Conservation (phyloP, 306 rosid genomes). For the Sechiopsis laciniata region DNA sequence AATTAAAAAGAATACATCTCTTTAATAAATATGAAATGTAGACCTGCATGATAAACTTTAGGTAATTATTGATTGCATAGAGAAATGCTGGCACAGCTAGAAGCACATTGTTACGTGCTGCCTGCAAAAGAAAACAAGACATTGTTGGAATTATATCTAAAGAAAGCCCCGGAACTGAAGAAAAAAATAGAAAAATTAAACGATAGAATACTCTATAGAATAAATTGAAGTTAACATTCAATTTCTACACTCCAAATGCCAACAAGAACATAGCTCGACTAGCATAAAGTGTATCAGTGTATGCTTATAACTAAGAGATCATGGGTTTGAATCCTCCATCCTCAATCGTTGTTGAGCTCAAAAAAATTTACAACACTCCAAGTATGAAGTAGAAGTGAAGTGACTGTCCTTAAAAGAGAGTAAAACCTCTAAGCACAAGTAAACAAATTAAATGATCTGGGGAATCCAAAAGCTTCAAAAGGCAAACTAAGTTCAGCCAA, state of each 20-base stretch:
- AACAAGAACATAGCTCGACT: no score
- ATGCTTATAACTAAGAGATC: no score
- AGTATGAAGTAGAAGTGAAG: neutral
- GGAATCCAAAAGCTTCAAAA: slow-evolving; percentile 10
- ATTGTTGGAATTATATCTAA: slow-evolving; percentile 11
- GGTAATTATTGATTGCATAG: slow-evolving; percentile 92
- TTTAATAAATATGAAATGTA: neutral
- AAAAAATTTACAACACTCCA: neutral
- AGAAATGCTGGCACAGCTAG: slow-evolving; percentile 96
- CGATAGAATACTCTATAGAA: neutral
- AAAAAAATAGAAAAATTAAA: neutral
- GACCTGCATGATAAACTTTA: slow-evolving; percentile 99
- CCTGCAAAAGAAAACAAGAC: slow-evolving; percentile 45
- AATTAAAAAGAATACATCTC: neutral
- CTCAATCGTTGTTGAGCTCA: no score
- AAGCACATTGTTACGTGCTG: slow-evolving; percentile 92
- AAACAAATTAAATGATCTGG: neutral
- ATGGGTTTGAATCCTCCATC: no score
- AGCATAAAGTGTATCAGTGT: no score
- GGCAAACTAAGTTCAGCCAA: neutral
- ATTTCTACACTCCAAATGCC: neutral
- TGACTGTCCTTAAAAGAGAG: neutral
- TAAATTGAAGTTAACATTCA: neutral
- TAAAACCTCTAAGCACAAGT: neutral
- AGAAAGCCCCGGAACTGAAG: neutral